Evolutionary conservation across 768 basidiomycete genomes (phyloP).

Genomic region (Lactarius pseudohatsudake): DNA sequence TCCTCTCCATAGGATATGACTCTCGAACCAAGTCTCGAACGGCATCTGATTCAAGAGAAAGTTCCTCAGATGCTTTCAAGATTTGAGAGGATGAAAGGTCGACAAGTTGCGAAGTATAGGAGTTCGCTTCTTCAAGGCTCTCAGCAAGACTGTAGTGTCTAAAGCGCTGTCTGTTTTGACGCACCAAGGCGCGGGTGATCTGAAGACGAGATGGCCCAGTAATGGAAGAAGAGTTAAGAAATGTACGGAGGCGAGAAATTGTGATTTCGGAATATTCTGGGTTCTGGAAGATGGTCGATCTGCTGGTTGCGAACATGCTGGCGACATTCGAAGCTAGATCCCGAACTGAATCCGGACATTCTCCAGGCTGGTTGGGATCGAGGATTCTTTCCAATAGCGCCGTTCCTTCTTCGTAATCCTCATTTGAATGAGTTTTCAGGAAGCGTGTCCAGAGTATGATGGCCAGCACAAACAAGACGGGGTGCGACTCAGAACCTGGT

Average conservation of each 20-base stretch:
- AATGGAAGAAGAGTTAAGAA: background rate
- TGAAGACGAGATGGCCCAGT: background rate
- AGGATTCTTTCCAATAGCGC: background rate
- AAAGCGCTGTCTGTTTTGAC: too few relatives aligned
- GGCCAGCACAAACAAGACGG: background rate
- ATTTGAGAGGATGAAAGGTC: too few relatives aligned
- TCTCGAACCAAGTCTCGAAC: too few relatives aligned
- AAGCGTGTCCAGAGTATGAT: too few relatives aligned
- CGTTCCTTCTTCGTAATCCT: background rate
- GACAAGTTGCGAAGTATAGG: too few relatives aligned
- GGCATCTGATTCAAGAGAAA: too few relatives aligned
- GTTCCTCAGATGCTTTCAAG: too few relatives aligned
- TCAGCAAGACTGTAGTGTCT: too few relatives aligned
- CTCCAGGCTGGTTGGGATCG: background rate
- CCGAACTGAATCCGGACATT: background rate
- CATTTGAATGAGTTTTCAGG: background rate
- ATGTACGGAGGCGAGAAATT: background rate
- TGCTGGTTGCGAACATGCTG: background rate
- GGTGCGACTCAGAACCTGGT: background rate
- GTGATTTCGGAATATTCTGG: background rate
- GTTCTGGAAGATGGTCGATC: background rate
- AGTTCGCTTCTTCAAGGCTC: too few relatives aligned
- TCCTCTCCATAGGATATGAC: too few relatives aligned
- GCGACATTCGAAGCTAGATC: background rate
- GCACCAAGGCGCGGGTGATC: too few relatives aligned